Evolutionary conservation across 176 grass and related monocot genomes (phyloP), one percentile per base, ranked within the genome.

Genomic region (Bonia amplexicaulis): DNA sequence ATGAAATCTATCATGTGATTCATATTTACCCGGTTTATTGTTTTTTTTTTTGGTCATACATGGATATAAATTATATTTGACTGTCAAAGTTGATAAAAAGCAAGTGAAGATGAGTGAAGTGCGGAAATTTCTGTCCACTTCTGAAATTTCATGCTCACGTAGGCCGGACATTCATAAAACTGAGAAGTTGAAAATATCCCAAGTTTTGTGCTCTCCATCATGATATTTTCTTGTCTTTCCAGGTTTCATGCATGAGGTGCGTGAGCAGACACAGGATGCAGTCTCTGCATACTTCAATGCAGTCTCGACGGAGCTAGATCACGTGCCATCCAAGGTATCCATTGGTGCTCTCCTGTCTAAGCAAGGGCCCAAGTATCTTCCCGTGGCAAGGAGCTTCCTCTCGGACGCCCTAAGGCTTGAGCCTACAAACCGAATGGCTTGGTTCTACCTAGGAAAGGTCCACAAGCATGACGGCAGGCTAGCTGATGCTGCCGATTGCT

Each of bases 371-470:
- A 99, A 96, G 87, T 94, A 82, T 83, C 85, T 94, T 35, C 97
- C 93, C 0, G 88, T 89, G 29, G 90, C 97, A 2, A 90, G 93
- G 42, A 94, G 93, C 83, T 96, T 96, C 72, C 93, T 99, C 51
- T 99, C 93, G 1, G 93, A 94, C 11, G 97, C 91, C 51, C 88
- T 99, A 71, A 92, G 88, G 66, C 91, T 94, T 3, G 88, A 96
- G 44, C 93, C 97, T 1, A 99, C 92, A 7, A 99, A 96, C 66
- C 60, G 88, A 53, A 73, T 83, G 74, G 97, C 97, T 29, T 99
- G 97, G 97, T 92, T 91, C 89, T 87, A 96, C 88, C 80, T 99
- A 47, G 97, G 97, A n/a, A 83, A 94, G 84, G 90, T 99, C 27
- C 93, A 99, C 74, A 86, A 80, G 80, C 90, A 92, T 3, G 97